phyloP scores from a whole-genome alignment of 805 yeast genomes.

The Ogataea wickerhamii region DNA sequence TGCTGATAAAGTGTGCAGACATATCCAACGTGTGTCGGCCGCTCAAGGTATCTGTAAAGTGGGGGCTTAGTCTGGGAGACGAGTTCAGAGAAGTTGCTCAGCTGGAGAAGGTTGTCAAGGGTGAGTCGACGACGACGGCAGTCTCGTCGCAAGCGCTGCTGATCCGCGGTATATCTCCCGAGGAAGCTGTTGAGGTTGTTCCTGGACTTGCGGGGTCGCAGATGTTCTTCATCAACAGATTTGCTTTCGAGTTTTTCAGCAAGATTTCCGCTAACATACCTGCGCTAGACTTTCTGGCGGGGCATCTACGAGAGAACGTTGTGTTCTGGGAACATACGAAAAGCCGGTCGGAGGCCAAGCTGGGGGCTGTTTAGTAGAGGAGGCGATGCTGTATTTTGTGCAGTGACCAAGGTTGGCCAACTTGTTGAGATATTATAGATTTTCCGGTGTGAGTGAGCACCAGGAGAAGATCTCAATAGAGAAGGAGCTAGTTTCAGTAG shows the following conservation, averaged over 20 bases:
- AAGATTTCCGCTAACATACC: constrained; percentile 62
- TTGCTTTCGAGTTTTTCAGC: constrained; percentile 73
- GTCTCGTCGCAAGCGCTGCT: constrained; percentile 5
- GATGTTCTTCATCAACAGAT: constrained; percentile 74
- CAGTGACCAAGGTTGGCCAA: too few species aligned
- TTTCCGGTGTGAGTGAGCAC: too few species aligned
- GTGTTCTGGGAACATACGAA: constrained; percentile 59
- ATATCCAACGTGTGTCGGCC: constrained; percentile 90
- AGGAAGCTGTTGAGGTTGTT: constrained; percentile 42
- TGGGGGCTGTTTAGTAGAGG: too few species aligned
- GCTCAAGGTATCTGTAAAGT: constrained; percentile 66
- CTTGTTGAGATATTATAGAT: too few species aligned
- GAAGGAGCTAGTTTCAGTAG: too few species aligned
- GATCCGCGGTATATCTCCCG: constrained; percentile 30
- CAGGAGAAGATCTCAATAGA: too few species aligned
- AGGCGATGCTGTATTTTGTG: too few species aligned
- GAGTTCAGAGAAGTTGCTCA: constrained; percentile 69
- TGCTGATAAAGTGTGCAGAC: constrained; percentile 91
- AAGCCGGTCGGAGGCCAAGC: too few species aligned
- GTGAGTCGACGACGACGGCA: constrained; percentile 10
- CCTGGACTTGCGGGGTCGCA: constrained; percentile 67
- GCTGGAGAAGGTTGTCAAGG: constrained; percentile 39
- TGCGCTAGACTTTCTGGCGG: constrained; percentile 52
- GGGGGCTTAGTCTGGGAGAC: constrained; percentile 78
- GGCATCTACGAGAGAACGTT: constrained; percentile 51